Conservation (phyloP, 306 rosid species). For the Quercus engelmannii region DNA sequence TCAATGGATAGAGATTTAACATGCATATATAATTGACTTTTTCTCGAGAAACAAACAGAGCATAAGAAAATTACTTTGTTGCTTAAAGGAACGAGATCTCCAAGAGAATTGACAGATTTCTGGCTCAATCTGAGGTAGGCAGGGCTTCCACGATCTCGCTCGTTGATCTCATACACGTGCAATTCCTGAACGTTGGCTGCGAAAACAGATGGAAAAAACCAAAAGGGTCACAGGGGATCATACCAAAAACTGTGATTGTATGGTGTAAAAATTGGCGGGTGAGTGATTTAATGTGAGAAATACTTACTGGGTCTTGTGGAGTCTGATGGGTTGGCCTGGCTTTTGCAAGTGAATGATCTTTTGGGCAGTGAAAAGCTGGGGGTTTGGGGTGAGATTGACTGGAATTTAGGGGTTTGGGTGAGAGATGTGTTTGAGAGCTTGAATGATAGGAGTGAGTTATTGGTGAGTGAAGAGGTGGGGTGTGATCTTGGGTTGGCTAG, state of each 20-base stretch:
- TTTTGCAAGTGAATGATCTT: conserved; percentile 40
- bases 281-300: not conserved
- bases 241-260: not conserved
- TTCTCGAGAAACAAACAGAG: not conserved
- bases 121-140: conserved; percentile 63
- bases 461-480: conserved; percentile 7
- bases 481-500: conserved; percentile 10
- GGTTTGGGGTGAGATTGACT: not conserved
- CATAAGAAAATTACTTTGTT: conserved; percentile 44
- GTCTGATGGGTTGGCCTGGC: conserved; percentile 32
- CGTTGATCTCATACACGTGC: conserved; percentile 64
- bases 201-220: conserved; percentile 15
- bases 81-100: conserved; percentile 69
- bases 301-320: conserved; percentile 18
- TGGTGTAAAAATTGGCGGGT: not conserved
- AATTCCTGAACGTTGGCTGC: conserved; percentile 62
- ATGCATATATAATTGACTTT: no score
- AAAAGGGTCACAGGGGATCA: conserved; percentile 18
- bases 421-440: conserved; percentile 18
- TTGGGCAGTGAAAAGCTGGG: conserved; percentile 7
- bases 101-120: conserved; percentile 55
- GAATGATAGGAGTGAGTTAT: conserved; percentile 11
- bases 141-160: conserved; percentile 68
- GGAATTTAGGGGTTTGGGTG: conserved; percentile 30
- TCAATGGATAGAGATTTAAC: no score